Percentiles rank a stretch among this genome's conserved stretches.
phyloP scores from a whole-genome alignment of 2,329 filamentous ascomycete genomes.

The Fusarium oxysporum region DNA sequence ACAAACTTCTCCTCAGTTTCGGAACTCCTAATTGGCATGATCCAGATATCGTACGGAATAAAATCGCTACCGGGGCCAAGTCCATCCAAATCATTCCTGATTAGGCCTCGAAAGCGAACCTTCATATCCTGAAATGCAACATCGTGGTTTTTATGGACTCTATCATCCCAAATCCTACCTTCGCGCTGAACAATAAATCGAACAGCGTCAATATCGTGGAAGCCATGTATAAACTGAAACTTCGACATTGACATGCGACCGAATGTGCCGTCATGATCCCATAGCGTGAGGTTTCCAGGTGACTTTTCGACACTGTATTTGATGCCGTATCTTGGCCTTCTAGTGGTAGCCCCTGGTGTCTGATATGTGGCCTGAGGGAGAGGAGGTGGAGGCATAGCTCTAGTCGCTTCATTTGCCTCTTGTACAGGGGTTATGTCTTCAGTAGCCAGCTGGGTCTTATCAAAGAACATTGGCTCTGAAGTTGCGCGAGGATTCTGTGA shows the following conservation, averaged over 20 bases:
- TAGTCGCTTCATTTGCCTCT: not conserved
- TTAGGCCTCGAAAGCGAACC: not conserved
- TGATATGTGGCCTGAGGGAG: not conserved
- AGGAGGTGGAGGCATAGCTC: constrained; percentile 6
- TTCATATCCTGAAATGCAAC: constrained; percentile 16
- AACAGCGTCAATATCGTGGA: not conserved
- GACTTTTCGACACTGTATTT: constrained; percentile 5
- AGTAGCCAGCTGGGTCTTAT: not conserved
- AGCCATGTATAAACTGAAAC: not conserved
- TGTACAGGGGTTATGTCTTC: not conserved
- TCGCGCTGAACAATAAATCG: constrained; percentile 4
- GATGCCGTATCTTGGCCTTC: not conserved
- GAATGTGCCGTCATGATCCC: not conserved
- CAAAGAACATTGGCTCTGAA: accelerated
- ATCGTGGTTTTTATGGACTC: not conserved
- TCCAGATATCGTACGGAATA: constrained; percentile 14
- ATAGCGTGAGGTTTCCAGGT: not conserved
- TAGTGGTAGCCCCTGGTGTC: not conserved
- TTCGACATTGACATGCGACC: not conserved
- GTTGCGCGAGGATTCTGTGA: accelerated
- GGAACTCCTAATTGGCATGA: not conserved
- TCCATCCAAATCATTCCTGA: not conserved
- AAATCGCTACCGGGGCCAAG: not conserved
- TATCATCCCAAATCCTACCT: constrained; percentile 22
- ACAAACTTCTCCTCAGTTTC: not conserved